Evolutionary conservation across 1,139 yeast species (phyloP), one percentile per base, ranked within the genome.

Genomic region (Dujonia santamariae): DNA sequence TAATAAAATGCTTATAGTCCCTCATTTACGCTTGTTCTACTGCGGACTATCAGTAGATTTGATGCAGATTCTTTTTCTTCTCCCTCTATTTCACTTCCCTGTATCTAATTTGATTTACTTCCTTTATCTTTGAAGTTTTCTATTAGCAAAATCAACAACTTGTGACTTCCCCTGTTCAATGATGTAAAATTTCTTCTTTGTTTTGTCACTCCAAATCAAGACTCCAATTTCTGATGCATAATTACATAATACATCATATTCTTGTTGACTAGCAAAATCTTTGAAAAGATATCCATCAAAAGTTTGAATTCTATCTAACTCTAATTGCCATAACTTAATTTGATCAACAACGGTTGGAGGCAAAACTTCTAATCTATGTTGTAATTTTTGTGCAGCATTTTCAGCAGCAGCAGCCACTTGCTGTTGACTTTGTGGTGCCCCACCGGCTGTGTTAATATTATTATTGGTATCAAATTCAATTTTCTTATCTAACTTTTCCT

Each of bases 331-430:
- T 37, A 92, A 68, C 52, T 81, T 82, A 46, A 92, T 86, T 56
- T 92, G 99, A 60, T 92, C 99, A 1, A 87, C 88, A 7, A 92
- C 96, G 1, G 96, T 94, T 0, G 97, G 96, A 3, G 97, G 98
- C 9, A 92, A 61, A 13, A 88, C 65, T 50, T 82, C 88, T 25
- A 83, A 55, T 38, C 57, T 56, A 39, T 72, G 76, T 41, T 67
- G 68, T 5, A 9, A 13, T 11, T 20, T 11, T 11, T 20, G 9
- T 11, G 8, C 23, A 8, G 9, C 23, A 8, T 11, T 11, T 20
- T 11, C 23, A 6, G 19, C 15, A 15, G 66, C 62, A 15, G 51
- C 46, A 19, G 54, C 39, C 9, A 50, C 51, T 1, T 45, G 37
- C 14, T 51, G 42, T 39, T 63, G 65, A 3, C 67, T 56, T 32